A percentile compares a stretch with the other conserved stretches of the same genome.
Evolutionary conservation across 495 filamentous ascomycete species (phyloP).

Genomic region (Opeltia flavorubescens): DNA sequence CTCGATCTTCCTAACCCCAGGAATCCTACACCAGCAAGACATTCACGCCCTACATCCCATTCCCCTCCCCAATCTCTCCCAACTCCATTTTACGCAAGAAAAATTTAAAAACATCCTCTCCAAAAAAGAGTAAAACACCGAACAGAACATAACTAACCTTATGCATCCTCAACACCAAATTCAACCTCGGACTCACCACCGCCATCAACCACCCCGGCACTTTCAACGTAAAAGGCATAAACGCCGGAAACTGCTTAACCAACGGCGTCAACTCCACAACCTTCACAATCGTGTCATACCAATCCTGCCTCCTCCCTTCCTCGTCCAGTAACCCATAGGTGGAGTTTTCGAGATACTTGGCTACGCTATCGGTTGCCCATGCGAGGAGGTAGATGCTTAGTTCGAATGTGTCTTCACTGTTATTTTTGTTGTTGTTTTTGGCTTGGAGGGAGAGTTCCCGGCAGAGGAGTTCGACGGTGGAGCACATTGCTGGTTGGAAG

Average conservation of each 20-base stretch:
- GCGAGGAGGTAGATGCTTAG: neutral
- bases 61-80: no score
- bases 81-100: no score
- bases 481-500: slow-evolving; percentile 6
- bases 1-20: no score
- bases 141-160: no score
- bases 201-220: neutral
- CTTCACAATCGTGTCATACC: neutral
- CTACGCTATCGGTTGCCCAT: slow-evolving; percentile 1
- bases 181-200: neutral
- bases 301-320: no score
- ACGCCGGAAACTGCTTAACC: neutral
- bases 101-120: no score
- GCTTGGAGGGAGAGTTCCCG: neutral
- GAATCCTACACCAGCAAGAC: no score
- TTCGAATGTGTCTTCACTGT: neutral
- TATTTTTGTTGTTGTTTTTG: neutral
- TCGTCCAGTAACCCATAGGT: no score
- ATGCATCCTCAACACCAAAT: neutral
- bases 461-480: slow-evolving; percentile 3
- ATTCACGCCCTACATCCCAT: no score
- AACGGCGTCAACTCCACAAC: neutral
- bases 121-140: no score
- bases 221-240: slow-evolving; percentile 1
- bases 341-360: neutral